Evolutionary conservation across 495 filamentous ascomycete species (phyloP).

Genomic region (Lasiosphaeriaceae sp.): DNA sequence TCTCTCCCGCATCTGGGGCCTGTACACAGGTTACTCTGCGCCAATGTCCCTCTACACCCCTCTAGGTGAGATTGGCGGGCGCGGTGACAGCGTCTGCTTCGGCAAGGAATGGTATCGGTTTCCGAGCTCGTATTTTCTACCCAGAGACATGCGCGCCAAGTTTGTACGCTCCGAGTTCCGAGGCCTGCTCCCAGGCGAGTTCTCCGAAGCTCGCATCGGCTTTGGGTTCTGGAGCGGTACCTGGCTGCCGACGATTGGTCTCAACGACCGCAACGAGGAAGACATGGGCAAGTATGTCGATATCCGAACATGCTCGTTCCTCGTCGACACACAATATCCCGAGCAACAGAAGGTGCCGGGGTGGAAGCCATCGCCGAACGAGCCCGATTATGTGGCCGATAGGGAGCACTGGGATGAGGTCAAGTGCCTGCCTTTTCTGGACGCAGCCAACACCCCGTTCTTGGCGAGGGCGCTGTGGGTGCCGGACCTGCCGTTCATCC

Average conservation of each 20-base stretch:
- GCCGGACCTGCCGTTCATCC: slow-evolving; percentile 68
- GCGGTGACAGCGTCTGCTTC: slow-evolving; percentile 74
- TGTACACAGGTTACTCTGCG: slow-evolving; percentile 79
- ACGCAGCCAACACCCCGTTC: slow-evolving; percentile 66
- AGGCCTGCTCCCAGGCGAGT: slow-evolving; percentile 88
- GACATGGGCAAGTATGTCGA: slow-evolving; percentile 85
- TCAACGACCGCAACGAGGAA: slow-evolving; percentile 91
- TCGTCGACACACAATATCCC: slow-evolving; percentile 84
- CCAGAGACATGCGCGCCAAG: slow-evolving; percentile 70
- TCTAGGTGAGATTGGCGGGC: slow-evolving; percentile 44
- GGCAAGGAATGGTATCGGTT: slow-evolving; percentile 99
- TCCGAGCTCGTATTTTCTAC: slow-evolving; percentile 88
- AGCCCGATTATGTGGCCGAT: slow-evolving; percentile 73
- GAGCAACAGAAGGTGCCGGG: slow-evolving; percentile 38
- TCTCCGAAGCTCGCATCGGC: slow-evolving; percentile 61
- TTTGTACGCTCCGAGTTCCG: slow-evolving; percentile 88
- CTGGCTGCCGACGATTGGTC: slow-evolving; percentile 73
- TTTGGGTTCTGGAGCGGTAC: slow-evolving; percentile 69
- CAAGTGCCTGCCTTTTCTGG: slow-evolving; percentile 73
- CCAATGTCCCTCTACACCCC: slow-evolving; percentile 70
- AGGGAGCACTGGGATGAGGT: slow-evolving; percentile 67
- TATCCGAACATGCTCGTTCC: slow-evolving; percentile 68
- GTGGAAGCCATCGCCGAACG: slow-evolving; percentile 46
- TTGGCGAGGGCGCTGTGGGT: slow-evolving; percentile 82
- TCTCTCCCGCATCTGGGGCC: slow-evolving; percentile 70